Base-by-base conservation (phyloP, 768 basidiomycete species). In the Brasilioporus rufonigricans region DNA sequence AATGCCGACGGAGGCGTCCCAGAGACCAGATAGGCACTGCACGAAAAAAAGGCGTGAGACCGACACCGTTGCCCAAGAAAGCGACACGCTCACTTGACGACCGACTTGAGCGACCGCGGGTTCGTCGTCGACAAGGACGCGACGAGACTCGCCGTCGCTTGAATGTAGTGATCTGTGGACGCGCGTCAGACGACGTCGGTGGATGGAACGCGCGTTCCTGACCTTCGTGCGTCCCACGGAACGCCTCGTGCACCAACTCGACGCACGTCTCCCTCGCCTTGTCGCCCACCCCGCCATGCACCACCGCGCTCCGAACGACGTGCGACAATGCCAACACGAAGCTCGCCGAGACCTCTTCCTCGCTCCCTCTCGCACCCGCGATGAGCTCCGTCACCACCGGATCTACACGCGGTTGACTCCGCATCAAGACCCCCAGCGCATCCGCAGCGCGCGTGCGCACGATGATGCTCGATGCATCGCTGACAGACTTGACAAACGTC, bases 321-420 rank as follows among this genome's bases (percentile, higher is more conserved):
- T 83, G 77, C 0, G 91, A 86, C 40, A 98, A 74, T 2, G 93
- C 91, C 41, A 83, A 71, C 11, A 90, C 77, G 59, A 93, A 80
- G 57, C 90, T 92, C 11, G 83, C 82, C 0, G 88, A 83, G 46
- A 96, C 83, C 31, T 79, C 78, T 4, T 81, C 79, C 43, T 89
- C 88, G 49, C 88, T 88, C 31, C 74, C 80, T 59, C 76, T 76
- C 16, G 81, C 80, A 45, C 83, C 81, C 5, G 80, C 72, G 18
- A 91, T 72, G 48, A 99, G 76, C 68, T 98, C 96, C 4, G 91
- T 93, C 47, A 98, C 79, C n/a, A 98, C 86, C 1, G 94, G 94
- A 66, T 98, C 96, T 31, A 93, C 91, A 49, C 93, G 79, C 6
- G 92, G 86, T 68, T 94, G 91, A 65, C 87, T 87, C 63, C 82